Conservation (phyloP, 2,329 filamentous ascomycete species). For the Aspergillus sp. region DNA sequence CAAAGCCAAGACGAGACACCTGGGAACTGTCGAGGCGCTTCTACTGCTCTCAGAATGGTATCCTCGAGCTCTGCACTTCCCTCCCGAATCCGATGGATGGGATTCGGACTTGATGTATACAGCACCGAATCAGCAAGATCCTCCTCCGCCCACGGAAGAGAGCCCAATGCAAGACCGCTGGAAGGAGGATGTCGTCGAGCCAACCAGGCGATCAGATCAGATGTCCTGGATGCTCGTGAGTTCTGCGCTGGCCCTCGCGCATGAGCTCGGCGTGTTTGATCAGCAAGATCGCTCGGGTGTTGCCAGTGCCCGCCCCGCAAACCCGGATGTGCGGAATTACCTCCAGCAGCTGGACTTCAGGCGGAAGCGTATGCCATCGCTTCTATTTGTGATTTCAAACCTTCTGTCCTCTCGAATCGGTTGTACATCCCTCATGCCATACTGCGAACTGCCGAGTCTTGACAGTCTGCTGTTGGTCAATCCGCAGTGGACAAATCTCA, state of each 20-base stretch:
- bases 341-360: conserved; percentile 14
- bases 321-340: conserved; percentile 8
- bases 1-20: conserved; percentile 38
- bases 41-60: conserved; percentile 47
- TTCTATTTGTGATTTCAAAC: conserved; percentile 37
- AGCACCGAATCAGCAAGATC: conserved; percentile 30
- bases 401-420: conserved; percentile 39
- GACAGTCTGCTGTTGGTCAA: conserved; percentile 23
- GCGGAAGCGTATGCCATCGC: conserved; percentile 20
- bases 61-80: conserved; percentile 43
- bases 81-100: conserved; percentile 45
- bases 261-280: conserved; percentile 42
- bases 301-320: conserved; percentile 1
- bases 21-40: conserved; percentile 44
- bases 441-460: conserved; percentile 27
- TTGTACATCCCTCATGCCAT: conserved; percentile 36
- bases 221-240: conserved; percentile 52
- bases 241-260: conserved; percentile 41
- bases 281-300: conserved; percentile 16
- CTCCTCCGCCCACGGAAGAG: conserved; percentile 21
- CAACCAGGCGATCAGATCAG: conserved; percentile 42
- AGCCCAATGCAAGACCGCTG: conserved; percentile 31
- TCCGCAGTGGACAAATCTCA: conserved; percentile 35
- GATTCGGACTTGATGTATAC: conserved; percentile 42
- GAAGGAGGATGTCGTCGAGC: conserved; percentile 44